Evolutionary conservation across 371 early-diverging fungal species (phyloP).

Genomic region (Ordospora colligata): DNA sequence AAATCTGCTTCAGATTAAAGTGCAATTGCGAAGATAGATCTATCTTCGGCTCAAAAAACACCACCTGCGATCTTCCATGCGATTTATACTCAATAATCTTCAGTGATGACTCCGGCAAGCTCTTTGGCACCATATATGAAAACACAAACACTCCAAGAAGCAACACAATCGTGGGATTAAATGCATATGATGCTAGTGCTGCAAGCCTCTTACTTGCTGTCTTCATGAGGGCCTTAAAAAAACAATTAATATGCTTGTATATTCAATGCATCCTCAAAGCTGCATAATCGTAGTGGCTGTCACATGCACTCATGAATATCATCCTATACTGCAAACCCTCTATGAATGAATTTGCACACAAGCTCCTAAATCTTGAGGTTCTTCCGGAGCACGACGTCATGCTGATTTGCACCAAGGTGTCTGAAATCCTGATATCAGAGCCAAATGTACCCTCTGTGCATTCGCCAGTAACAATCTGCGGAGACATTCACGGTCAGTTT

Average conservation of each 20-base stretch:
- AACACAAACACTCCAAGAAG: conserved; percentile 14
- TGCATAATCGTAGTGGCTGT: not conserved
- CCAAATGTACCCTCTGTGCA: conserved; percentile 50
- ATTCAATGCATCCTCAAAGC: not conserved
- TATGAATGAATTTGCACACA: conserved; percentile 8
- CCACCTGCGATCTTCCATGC: not conserved
- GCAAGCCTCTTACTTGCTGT: conserved; percentile 2
- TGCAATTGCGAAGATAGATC: conserved; percentile 42
- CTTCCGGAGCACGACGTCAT: conserved; percentile 71
- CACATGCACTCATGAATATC: not conserved
- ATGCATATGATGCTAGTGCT: not conserved
- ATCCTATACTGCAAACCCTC: not conserved
- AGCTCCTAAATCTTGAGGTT: conserved; percentile 2
- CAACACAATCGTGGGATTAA: conserved; percentile 16
- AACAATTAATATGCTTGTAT: not conserved
- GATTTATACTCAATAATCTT: not conserved
- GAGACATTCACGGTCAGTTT: conserved; percentile 97
- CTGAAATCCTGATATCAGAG: conserved; percentile 54
- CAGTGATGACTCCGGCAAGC: not conserved
- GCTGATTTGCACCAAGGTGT: conserved; percentile 44
- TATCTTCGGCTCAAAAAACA: conserved; percentile 39
- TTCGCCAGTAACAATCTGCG: conserved; percentile 65
- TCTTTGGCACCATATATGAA: conserved; percentile 5
- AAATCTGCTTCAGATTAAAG: conserved; percentile 49
- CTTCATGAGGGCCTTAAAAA: conserved; percentile 17